These are phyloP conservation scores for Eutypella sp. DNA, from an alignment of 2,329 filamentous ascomycete species.

Conservation along the genomic window DNA sequence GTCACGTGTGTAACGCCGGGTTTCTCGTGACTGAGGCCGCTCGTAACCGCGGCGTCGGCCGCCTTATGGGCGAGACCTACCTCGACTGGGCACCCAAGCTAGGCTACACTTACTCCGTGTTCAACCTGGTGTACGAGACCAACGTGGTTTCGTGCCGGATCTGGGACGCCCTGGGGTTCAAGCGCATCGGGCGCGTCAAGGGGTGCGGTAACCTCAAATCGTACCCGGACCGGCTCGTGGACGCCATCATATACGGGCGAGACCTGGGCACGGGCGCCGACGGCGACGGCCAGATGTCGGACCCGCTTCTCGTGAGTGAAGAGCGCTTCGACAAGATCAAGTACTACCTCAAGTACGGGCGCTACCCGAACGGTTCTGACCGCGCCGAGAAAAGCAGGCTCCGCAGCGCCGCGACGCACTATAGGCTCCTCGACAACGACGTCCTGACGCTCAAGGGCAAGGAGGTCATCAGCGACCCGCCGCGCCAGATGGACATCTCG, in stretches of 20 bases:
- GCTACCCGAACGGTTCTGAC: slow-evolving; percentile 90
- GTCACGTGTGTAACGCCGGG: slow-evolving; percentile 83
- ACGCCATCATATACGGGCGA: slow-evolving; percentile 74
- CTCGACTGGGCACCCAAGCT: slow-evolving; percentile 74
- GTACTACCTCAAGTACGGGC: slow-evolving; percentile 90
- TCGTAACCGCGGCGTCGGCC: slow-evolving; percentile 68
- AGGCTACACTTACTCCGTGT: slow-evolving; percentile 88
- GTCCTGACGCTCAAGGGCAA: slow-evolving; percentile 96
- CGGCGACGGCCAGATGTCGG: slow-evolving; percentile 32
- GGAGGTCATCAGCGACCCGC: slow-evolving; percentile 88
- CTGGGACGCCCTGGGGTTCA: slow-evolving; percentile 90
- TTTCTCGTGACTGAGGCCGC: slow-evolving; percentile 71
- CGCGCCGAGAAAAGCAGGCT: slow-evolving; percentile 93
- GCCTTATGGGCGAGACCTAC: slow-evolving; percentile 71
- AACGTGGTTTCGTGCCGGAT: slow-evolving; percentile 86
- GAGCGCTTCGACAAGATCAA: slow-evolving; percentile 98
- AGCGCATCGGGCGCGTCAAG: slow-evolving; percentile 80
- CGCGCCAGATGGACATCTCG: slow-evolving; percentile 86
- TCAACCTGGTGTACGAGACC: slow-evolving; percentile 92
- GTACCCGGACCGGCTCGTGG: slow-evolving; percentile 62
- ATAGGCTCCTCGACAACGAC: slow-evolving; percentile 74
- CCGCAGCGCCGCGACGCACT: slow-evolving; percentile 89
- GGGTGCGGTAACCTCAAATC: slow-evolving; percentile 65
- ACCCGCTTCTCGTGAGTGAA: slow-evolving; percentile 82
- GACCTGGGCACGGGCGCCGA: slow-evolving; percentile 43